phyloP scores from a whole-genome alignment of 2,329 filamentous ascomycete species.

The Sporothrix protearum region DNA sequence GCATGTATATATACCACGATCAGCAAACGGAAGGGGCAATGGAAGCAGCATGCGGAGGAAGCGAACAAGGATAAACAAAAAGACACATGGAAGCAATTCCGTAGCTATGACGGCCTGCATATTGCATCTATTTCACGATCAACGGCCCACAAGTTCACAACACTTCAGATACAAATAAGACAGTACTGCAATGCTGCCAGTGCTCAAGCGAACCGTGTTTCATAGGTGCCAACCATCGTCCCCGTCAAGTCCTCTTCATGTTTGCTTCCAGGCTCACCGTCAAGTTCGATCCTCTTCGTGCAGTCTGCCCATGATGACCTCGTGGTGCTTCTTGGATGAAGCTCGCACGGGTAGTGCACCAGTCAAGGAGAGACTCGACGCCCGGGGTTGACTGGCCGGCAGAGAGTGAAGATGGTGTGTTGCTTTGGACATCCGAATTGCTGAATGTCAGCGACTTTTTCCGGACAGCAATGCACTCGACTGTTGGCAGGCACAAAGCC shows the following conservation, averaged over 20 bases:
- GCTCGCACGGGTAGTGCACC: slow-evolving; percentile 57
- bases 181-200: background rate
- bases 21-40: background rate
- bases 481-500: slow-evolving; percentile 34
- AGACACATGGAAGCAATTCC: background rate
- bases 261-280: slow-evolving; percentile 30
- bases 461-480: slow-evolving; percentile 45
- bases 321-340: slow-evolving; percentile 52
- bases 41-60: background rate
- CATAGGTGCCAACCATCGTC: too few species aligned
- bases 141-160: background rate
- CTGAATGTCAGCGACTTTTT: background rate
- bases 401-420: slow-evolving; percentile 23
- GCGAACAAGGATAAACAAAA: background rate
- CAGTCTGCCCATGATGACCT: slow-evolving; percentile 34
- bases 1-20: background rate
- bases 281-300: slow-evolving; percentile 33
- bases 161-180: background rate
- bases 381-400: slow-evolving; percentile 53
- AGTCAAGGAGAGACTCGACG: slow-evolving; percentile 59
- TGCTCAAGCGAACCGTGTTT: too few species aligned
- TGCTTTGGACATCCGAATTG: background rate
- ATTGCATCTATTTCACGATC: background rate
- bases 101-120: background rate
- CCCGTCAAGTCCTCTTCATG: background rate